Conservation (phyloP, 1,284 basidiomycete species). For the Boletus mariae region DNA sequence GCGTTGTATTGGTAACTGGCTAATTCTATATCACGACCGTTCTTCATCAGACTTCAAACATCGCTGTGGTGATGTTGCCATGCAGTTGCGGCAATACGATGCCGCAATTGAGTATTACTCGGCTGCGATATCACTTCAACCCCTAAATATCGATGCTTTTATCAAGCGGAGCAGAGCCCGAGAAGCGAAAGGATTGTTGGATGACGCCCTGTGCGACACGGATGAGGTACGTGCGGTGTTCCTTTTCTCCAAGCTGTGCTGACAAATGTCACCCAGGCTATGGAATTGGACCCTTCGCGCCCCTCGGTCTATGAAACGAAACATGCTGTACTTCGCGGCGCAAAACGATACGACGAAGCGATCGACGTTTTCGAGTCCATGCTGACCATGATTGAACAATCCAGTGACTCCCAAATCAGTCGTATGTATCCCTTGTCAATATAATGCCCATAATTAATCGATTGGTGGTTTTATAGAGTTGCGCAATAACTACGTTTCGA, state of each 20-base stretch:
- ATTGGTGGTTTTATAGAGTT: background rate
- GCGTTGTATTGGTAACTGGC: background rate
- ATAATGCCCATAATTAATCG: background rate
- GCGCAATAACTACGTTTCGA: constrained; percentile 1
- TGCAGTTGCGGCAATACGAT: constrained; percentile 1
- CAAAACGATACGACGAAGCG: constrained; percentile 3
- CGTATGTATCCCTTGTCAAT: background rate
- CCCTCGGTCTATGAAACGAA: constrained; percentile 3
- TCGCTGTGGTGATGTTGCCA: constrained; percentile 3
- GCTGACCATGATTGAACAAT: constrained; percentile 3
- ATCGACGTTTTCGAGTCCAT: constrained; percentile 1
- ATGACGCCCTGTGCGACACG: constrained; percentile 3
- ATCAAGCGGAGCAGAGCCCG: constrained; percentile 2
- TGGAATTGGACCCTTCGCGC: background rate
- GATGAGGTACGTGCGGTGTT: background rate
- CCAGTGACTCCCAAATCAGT: background rate
- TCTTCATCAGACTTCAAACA: constrained; percentile 1
- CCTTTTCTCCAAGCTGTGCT: background rate
- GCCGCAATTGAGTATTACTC: constrained; percentile 1
- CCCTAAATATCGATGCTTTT: background rate
- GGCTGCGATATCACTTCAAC: background rate
- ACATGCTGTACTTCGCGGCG: background rate
- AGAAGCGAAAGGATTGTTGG: background rate
- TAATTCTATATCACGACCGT: background rate
- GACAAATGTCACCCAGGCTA: background rate